Conservation (phyloP, 805 yeast species). For the Dipodascopsis uninucleata region DNA sequence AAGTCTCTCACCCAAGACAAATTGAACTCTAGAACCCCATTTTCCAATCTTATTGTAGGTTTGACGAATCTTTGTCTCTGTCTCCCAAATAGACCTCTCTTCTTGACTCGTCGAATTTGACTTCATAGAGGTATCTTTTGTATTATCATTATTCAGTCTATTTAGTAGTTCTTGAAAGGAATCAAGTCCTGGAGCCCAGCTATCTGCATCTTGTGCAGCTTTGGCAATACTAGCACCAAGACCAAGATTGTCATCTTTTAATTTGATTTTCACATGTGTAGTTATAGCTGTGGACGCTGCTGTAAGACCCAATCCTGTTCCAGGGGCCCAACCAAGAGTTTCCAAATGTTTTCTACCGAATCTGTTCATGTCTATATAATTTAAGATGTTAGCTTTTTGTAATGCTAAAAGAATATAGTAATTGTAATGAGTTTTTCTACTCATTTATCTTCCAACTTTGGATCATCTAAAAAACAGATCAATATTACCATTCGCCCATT, state of each 20-base stretch:
- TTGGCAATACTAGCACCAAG: constrained; percentile 64
- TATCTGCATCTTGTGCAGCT: constrained; percentile 57
- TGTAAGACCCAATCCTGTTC: constrained; percentile 72
- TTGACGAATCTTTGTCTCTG: constrained; percentile 54
- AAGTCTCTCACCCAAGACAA: constrained; percentile 79
- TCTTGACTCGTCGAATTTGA: constrained; percentile 35
- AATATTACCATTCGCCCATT: constrained; percentile 74
- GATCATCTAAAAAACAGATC: background rate
- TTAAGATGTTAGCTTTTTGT: constrained; percentile 21
- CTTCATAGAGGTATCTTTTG: background rate
- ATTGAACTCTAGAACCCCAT: constrained; percentile 85
- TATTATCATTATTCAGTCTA: constrained; percentile 70
- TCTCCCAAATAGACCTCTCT: constrained; percentile 51
- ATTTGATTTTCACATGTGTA: constrained; percentile 74
- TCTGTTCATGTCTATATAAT: constrained; percentile 48
- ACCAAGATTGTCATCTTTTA: constrained; percentile 81
- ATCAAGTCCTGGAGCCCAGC: constrained; percentile 86
- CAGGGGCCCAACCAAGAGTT: constrained; percentile 89
- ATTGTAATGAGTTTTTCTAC: background rate
- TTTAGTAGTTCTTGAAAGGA: constrained; percentile 90
- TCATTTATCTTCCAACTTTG: background rate
- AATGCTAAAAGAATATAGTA: background rate
- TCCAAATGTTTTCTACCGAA: constrained; percentile 86
- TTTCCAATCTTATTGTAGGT: constrained; percentile 45
- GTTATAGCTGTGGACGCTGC: constrained; percentile 53